Base-by-base conservation (phyloP, 495 filamentous ascomycete genomes). In the Lophiotrema nucula region DNA sequence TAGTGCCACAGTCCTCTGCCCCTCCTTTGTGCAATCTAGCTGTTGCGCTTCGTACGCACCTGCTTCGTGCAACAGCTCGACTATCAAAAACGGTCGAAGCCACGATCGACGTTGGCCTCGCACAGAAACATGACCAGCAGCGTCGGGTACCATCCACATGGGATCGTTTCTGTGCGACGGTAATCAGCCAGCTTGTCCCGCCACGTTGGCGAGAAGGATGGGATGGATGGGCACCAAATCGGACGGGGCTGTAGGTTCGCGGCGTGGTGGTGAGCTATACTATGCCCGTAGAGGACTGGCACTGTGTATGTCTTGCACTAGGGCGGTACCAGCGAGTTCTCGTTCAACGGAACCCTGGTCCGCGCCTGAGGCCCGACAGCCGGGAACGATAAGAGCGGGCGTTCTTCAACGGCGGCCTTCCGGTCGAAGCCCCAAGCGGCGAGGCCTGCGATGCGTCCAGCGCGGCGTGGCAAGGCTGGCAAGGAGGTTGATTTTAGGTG, bases 111-210 rank as follows among this genome's bases (percentile, higher is more conserved):
- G 18, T 15, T 15, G 38, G 47, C 58, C 51, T 51, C 51, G 52
- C 58, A 62, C 58, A 38, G 38, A 37, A 18, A 37, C 6, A 23
- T 44, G 42, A 48, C 57, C 49, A 47, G 18, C 51, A 35, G 41
- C 52, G 26, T 62, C 58, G 28, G 33, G 44, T 50, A 41, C 58
- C 58, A 33, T 33, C 12, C 45, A 26, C 51, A 21, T 27, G 31
- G 58, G 58, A 46, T 39, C 33, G 49, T n/a, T 42, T 24, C 19
- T 51, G 53, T 62, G 21, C 58, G 39, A 56, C 47, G 44, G 54
- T 39, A 26, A 49, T 46, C 58, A 61, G 56, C 56, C 48, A 47
- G 56, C 47, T 45, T 18, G 31, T 47, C 48, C 57, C 57, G 57
- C 57, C 57, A 53, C 57, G 50, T 53, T 60, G 57, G 57, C 57